Base-by-base conservation (phyloP, 306 rosid species). In the Sicyos baderoa region DNA sequence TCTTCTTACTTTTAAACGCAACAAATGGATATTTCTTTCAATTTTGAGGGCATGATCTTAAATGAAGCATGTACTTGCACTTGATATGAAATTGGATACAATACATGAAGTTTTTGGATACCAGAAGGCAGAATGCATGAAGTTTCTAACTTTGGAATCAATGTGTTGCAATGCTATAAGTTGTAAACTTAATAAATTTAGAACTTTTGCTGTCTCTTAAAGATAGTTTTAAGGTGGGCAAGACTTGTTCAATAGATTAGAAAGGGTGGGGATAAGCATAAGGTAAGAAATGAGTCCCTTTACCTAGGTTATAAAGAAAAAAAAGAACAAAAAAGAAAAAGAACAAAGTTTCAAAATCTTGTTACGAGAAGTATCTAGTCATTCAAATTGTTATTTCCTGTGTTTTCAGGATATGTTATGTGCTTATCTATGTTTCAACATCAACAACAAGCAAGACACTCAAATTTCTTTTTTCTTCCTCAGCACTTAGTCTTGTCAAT, bases 401-500 rank as follows among this genome's bases (percentile, higher is more conserved):
- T 47, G 16, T 47, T 47, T 47, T 11, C 16, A 47, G 11, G 16
- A 5, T 16, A 10, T 47, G 50, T 11, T 9, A 44, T 44, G 14
- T 11, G 14, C 48, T 44, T 1, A 12, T 47, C 50, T 47, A 47
- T 49, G 6, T 16, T 51, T 51, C 55, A 51, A 6, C 22, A 5
- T 51, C 55, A 51, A 51, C 54, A 51, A 51, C 55, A 51, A 51
- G 55, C 21, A n/a, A 6, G 55, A 21, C 55, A 51, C 55, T 51
- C 55, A 51, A 51, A 51, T 51, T 51, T 51, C 55, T 51, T 51
- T 51, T 51, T 51, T 19, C 55, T 51, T 51, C 55, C n/a, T 50
- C 18, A 15, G 54, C 54, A 7, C 18, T 50, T 16, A 16, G 2
- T 19, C 54, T 14, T 50, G 21, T 51, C 17, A 17, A 56, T 1